Base-by-base conservation (phyloP, 768 basidiomycete species). In the Russula griseocarnosa region DNA sequence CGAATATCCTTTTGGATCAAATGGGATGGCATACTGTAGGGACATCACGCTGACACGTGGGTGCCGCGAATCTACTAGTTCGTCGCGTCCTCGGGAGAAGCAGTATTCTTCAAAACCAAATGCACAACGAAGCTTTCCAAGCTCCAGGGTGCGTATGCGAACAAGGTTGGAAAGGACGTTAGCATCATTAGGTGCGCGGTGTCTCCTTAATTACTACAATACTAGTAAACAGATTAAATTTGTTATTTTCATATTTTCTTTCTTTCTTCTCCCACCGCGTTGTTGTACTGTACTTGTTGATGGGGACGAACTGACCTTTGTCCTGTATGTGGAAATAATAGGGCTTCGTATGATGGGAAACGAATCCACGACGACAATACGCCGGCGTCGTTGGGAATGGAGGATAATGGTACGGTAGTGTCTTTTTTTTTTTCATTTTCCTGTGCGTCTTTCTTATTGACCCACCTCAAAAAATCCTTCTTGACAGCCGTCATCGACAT, bases 91-190 rank as follows among this genome's bases (percentile, higher is more conserved):
- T 74, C 78, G 13, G 91, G 91, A 62, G 90, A 94, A 38, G 92
- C 94, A 74, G 91, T 96, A 30, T 96, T 90, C 77, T 97, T 97
- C 83, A 96, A 96, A 82, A 95, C 95, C 78, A 97, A 94, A 78
- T 84, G 88, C 71, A 90, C 83, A 75, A 95, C 94, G 50, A 94
- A 89, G 79, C 76, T 97, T 69, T 90, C 85, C 80, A 96, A 95
- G 79, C 83, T 96, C 28, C 91, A 93, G 73, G 88, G 85, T 65
- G 94, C 94, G 50, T 97, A 95, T 76, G 94, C 94, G 60, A 84
- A 80, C 73, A 94, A 94, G 72, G 92, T 96, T 18, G 94, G 94
- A 62, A 94, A 94, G 75, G 92, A 95, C 68, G 88, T 93, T 22
- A 68, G 72, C 68, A 90, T 86, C 71, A 94, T 97, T 71, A 88